Evolutionary conservation across 1,284 basidiomycete species (phyloP).

Genomic region (Ceratobasidium sp.): DNA sequence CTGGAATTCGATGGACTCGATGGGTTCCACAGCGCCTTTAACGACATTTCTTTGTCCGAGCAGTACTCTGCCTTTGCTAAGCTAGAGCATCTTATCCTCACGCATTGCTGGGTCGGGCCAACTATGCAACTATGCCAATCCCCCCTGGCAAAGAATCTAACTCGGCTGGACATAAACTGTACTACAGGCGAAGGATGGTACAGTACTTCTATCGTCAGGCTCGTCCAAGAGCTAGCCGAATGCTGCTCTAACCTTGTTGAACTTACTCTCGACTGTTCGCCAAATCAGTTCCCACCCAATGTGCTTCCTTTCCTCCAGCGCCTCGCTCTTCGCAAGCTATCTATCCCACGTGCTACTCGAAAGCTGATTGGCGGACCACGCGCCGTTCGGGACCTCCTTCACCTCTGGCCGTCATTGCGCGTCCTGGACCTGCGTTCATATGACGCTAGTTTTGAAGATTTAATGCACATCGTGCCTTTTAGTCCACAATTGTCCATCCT

Average conservation of each 20-base stretch:
- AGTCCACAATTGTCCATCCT: constrained; percentile 9
- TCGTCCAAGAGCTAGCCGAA: not conserved
- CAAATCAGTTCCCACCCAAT: not conserved
- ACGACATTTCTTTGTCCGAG: not conserved
- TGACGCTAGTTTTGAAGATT: constrained; percentile 8
- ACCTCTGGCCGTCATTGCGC: not conserved
- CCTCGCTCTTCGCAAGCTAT: not conserved
- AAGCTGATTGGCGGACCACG: not conserved
- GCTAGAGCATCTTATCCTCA: not conserved
- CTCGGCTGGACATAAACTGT: not conserved
- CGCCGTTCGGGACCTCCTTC: not conserved
- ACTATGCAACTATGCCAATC: not conserved
- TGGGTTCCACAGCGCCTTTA: constrained; percentile 14
- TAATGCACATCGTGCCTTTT: constrained; percentile 5
- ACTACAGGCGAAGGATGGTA: not conserved
- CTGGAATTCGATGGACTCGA: not conserved
- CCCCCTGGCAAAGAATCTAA: not conserved
- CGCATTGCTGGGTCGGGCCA: not conserved
- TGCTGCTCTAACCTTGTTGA: not conserved
- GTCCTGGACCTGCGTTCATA: not conserved
- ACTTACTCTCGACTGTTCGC: not conserved
- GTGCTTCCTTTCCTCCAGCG: not conserved
- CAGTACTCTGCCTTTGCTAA: not conserved
- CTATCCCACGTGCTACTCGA: not conserved
- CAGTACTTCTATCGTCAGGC: not conserved